Percentiles rank a stretch among this genome's conserved stretches.
Conservation (phyloP, 176 grass and related monocot species). For the Metroxylon sagu region DNA sequence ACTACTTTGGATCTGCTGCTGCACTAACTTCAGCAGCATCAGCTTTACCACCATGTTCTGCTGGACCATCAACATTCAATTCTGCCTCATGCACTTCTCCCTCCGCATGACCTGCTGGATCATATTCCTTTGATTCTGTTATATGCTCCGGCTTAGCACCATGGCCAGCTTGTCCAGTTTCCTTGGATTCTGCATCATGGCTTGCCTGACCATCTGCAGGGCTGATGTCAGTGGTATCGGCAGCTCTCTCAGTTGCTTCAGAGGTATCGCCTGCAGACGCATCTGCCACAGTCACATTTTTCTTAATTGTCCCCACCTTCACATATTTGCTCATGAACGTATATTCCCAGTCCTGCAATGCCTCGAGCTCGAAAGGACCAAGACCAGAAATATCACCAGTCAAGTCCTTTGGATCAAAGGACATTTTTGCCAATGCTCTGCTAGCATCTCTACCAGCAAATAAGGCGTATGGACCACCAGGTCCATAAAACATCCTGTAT, state of each 20-base stretch:
- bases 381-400: constrained; percentile 70
- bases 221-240: neutral
- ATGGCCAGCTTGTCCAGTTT: neutral
- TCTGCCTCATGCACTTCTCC: too few species aligned
- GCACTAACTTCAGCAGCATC: too few species aligned
- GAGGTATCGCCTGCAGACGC: neutral
- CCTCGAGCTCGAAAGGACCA: constrained; percentile 48
- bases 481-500: constrained; percentile 84
- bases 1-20: too few species aligned
- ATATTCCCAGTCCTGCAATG: constrained; percentile 72
- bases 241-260: neutral
- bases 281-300: neutral
- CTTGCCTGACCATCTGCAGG: neutral
- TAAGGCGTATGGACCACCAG: constrained; percentile 58
- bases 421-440: constrained; percentile 83
- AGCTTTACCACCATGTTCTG: too few species aligned
- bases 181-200: neutral
- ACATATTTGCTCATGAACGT: constrained; percentile 72
- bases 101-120: too few species aligned
- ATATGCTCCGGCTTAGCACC: neutral
- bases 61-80: too few species aligned
- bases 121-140: too few species aligned
- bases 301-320: constrained; percentile 54
- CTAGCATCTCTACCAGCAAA: constrained; percentile 86
- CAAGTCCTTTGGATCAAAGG: constrained; percentile 60